Percentiles rank a stretch among this genome's conserved stretches.
Evolutionary conservation across 345 rosid genomes (phyloP).

Genomic region (rapeseed (Brassica napus)): DNA sequence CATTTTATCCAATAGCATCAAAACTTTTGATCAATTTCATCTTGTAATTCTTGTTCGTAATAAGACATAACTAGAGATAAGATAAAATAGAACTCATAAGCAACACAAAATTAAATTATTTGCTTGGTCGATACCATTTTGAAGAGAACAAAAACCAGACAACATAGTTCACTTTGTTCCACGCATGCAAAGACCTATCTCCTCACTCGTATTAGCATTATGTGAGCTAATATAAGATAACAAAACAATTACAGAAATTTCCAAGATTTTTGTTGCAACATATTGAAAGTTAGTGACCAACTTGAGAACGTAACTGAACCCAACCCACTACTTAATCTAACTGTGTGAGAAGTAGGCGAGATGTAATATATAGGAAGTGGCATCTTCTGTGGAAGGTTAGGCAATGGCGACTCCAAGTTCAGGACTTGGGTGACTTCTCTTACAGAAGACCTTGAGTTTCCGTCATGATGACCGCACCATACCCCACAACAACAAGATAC

Average conservation of each 20-base stretch:
- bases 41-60: neutral
- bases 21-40: neutral
- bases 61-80: neutral
- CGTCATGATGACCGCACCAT: constrained; percentile 52
- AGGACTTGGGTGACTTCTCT: constrained; percentile 43
- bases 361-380: constrained; percentile 31
- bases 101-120: neutral
- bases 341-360: constrained; percentile 10
- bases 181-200: neutral
- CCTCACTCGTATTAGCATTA: neutral
- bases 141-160: neutral
- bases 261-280: neutral
- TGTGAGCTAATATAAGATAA: neutral
- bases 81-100: neutral
- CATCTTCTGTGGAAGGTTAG: constrained; percentile 45
- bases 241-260: neutral
- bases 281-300: constrained; percentile 4
- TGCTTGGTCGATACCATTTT: no score
- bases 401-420: constrained; percentile 41
- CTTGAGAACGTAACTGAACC: constrained; percentile 29
- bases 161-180: neutral
- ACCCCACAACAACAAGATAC: constrained; percentile 44
- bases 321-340: constrained; percentile 16
- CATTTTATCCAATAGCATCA: no score
- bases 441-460: neutral